Evolutionary conservation across 306 rosid species (phyloP).

Genomic region (Psophocarpus tetragonolobus): DNA sequence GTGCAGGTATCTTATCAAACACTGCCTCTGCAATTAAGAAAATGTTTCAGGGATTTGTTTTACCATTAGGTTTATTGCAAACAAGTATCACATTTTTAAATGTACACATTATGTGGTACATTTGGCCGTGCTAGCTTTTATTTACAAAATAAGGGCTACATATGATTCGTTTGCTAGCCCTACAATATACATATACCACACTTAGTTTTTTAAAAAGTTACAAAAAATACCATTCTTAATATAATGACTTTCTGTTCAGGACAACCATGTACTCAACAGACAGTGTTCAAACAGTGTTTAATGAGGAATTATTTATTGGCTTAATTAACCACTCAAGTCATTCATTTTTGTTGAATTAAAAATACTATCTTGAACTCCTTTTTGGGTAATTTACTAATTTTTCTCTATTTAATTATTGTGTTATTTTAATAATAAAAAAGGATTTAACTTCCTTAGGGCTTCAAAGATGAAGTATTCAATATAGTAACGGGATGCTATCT

Average conservation of each 20-base stretch:
- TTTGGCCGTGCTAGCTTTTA: neutral
- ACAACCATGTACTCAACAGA: neutral
- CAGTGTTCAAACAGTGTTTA: neutral
- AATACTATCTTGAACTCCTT: neutral
- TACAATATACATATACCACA: neutral
- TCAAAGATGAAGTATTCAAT: neutral
- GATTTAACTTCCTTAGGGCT: neutral
- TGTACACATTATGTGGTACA: neutral
- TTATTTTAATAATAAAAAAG: neutral
- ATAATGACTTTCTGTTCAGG: neutral
- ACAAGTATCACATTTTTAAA: neutral
- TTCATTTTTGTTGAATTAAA: neutral
- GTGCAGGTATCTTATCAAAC: constrained; percentile 59
- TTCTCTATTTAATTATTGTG: neutral
- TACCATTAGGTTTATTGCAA: neutral
- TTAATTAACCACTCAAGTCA: neutral
- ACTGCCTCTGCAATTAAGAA: constrained; percentile 35
- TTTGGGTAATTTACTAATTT: neutral
- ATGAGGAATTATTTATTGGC: neutral
- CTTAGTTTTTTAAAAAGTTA: neutral
- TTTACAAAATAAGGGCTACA: neutral
- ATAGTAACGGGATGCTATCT: neutral
- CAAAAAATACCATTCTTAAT: neutral
- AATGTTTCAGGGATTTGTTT: neutral
- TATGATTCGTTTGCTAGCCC: neutral